These are phyloP conservation scores for Saccharomyces hybrid DNA, from an alignment of 1,139 yeast species.

Conservation along the genomic window DNA sequence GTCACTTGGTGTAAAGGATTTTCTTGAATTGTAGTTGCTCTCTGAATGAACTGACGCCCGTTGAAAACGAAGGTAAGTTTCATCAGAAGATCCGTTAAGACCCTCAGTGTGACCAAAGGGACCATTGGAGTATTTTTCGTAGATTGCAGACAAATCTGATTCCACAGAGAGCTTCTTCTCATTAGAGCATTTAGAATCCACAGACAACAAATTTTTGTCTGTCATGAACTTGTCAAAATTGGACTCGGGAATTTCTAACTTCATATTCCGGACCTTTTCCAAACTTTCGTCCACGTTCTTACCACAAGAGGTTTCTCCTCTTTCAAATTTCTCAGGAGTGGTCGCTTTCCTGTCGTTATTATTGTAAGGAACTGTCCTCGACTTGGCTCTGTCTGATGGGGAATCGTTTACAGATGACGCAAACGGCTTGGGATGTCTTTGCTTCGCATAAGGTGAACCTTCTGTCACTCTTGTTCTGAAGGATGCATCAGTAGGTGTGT, in stretches of 20 bases:
- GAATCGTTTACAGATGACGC: neutral
- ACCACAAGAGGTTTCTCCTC: neutral
- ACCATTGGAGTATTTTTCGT: constrained; percentile 4
- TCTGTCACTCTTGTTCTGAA: neutral
- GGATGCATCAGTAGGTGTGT: neutral
- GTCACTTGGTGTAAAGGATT: neutral
- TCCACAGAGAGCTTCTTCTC: constrained; percentile 4
- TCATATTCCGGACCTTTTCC: neutral
- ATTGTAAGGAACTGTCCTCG: neutral
- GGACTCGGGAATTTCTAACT: constrained; percentile 1
- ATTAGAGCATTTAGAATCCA: neutral
- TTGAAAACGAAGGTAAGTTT: neutral
- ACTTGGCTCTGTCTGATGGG: neutral
- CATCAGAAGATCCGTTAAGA: neutral
- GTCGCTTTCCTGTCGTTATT: neutral
- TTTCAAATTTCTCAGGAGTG: neutral
- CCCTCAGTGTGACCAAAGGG: neutral
- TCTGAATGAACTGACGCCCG: neutral
- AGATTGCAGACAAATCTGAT: constrained; percentile 4
- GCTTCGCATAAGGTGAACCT: neutral
- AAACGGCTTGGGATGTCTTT: neutral
- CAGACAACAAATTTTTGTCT: neutral
- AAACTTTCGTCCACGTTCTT: neutral
- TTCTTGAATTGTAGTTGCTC: neutral
- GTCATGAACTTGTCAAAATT: neutral